Conservation (phyloP, 768 basidiomycete species). For the Mycena vitilis region DNA sequence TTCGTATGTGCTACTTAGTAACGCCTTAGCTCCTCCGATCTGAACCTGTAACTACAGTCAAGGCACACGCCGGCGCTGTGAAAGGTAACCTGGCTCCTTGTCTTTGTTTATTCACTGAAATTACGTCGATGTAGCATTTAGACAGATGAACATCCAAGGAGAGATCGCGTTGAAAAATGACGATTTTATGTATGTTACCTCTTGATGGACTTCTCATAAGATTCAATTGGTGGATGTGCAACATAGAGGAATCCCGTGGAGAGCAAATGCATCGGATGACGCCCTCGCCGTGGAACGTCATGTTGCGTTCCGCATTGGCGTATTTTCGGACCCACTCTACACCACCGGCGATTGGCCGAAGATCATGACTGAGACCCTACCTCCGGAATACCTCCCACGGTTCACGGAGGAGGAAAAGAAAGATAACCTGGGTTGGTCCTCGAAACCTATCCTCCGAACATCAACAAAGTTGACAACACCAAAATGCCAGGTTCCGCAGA, state of each 20-base stretch:
- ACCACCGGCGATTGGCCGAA: slow-evolving; percentile 65
- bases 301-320: slow-evolving; percentile 61
- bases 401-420: slow-evolving; percentile 60
- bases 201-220: not conserved
- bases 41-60: slow-evolving; percentile 43
- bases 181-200: slow-evolving; percentile 54
- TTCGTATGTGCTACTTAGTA: slow-evolving; percentile 47
- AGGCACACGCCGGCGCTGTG: slow-evolving; percentile 62
- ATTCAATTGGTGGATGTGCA: not conserved
- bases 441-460: not conserved
- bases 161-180: slow-evolving; percentile 68
- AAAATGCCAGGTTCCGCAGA: slow-evolving; percentile 56
- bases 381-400: slow-evolving; percentile 58
- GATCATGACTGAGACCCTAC: slow-evolving; percentile 60
- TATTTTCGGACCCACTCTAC: slow-evolving; percentile 62
- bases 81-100: slow-evolving; percentile 47
- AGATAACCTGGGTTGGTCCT: slow-evolving; percentile 51
- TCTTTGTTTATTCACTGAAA: not conserved
- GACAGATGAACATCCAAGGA: slow-evolving; percentile 60
- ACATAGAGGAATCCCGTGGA: slow-evolving; percentile 58
- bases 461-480: not conserved
- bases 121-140: slow-evolving; percentile 48
- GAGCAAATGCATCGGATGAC: slow-evolving; percentile 58
- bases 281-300: slow-evolving; percentile 59
- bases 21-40: not conserved